These are phyloP conservation scores for Aeminium ludgeri DNA, from an alignment of 495 filamentous ascomycete genomes.

Conservation along the genomic window DNA sequence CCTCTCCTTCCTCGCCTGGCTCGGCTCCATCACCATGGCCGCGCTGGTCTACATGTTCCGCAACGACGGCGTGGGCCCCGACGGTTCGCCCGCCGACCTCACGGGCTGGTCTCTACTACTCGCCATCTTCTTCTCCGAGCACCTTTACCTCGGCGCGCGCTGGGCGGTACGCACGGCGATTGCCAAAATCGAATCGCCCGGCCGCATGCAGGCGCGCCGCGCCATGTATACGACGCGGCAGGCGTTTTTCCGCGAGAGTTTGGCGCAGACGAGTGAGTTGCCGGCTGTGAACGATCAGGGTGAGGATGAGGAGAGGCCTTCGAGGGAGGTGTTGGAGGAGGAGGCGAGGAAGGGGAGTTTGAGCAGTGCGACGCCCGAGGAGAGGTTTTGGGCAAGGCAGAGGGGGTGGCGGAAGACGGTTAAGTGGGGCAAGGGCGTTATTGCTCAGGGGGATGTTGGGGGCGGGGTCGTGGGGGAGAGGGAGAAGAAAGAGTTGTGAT, in stretches of 20 bases:
- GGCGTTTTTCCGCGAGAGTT: conserved; percentile 47
- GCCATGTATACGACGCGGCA: conserved; percentile 61
- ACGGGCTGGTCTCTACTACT: conserved; percentile 66
- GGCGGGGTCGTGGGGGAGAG: conserved; percentile 36
- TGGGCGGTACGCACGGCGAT: conserved; percentile 53
- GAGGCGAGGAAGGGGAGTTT: conserved; percentile 46
- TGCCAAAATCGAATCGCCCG: conserved; percentile 66
- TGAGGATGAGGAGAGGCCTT: conserved; percentile 26
- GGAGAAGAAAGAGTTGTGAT: conserved; percentile 43
- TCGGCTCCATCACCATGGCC: conserved; percentile 70
- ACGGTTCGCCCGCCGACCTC: conserved; percentile 48
- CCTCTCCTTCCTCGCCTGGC: conserved; percentile 76
- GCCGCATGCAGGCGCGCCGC: conserved; percentile 60
- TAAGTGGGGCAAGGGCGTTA: conserved; percentile 38
- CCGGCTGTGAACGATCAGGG: conserved; percentile 13
- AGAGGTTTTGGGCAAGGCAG: conserved; percentile 56
- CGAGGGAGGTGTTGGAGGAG: conserved; percentile 39
- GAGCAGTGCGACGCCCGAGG: conserved; percentile 36
- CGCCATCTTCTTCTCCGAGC: conserved; percentile 75
- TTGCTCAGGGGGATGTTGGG: conserved; percentile 33
- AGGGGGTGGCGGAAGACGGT: conserved; percentile 43
- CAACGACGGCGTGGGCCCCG: conserved; percentile 40
- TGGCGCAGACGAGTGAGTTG: conserved; percentile 25
- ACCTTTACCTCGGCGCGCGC: conserved; percentile 60
- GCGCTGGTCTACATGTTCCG: conserved; percentile 81